phyloP scores from a whole-genome alignment of 2,329 filamentous ascomycete genomes.

The Cercospora sp. region DNA sequence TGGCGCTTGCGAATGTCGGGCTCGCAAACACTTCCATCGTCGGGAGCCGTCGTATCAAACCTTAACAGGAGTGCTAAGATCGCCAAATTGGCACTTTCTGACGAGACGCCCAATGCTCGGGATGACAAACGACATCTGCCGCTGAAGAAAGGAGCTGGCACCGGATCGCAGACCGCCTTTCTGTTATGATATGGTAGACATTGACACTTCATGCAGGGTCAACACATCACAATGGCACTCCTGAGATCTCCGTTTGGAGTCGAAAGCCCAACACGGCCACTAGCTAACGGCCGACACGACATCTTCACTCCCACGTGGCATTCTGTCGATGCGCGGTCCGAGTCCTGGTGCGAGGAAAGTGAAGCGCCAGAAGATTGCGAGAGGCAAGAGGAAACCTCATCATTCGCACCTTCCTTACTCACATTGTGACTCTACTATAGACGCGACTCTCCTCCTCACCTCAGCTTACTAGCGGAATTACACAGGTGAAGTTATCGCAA shows the following conservation, averaged over 20 bases:
- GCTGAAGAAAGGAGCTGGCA: background rate
- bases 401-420: background rate
- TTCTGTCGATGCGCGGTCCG: background rate
- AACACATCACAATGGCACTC: background rate
- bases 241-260: background rate
- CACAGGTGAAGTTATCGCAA: background rate
- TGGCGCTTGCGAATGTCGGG: background rate
- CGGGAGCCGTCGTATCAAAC: background rate
- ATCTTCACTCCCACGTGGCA: background rate
- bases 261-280: background rate
- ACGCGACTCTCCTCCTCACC: background rate
- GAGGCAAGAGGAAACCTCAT: background rate
- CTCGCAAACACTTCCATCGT: background rate
- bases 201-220: background rate
- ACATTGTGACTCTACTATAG: background rate
- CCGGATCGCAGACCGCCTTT: background rate
- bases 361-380: background rate
- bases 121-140: background rate
- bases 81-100: background rate
- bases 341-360: background rate
- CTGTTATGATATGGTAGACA: background rate
- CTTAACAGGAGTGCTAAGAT: background rate
- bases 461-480: background rate
- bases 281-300: background rate
- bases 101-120: background rate